phyloP scores from a whole-genome alignment of 371 early-diverging fungal genomes.

The Mycotypha africana region DNA sequence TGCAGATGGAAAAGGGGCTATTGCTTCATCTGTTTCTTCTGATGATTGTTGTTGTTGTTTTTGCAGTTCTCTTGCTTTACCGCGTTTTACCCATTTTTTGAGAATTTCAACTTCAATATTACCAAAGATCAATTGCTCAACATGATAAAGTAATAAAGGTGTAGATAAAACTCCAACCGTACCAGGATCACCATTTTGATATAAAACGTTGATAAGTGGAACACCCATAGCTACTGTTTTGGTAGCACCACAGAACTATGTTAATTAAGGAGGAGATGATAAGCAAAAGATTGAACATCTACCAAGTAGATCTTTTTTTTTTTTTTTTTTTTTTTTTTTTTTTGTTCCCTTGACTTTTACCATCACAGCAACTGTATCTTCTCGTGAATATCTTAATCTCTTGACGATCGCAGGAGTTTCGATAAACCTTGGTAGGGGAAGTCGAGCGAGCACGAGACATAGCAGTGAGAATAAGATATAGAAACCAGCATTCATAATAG shows the following conservation, averaged over 20 bases:
- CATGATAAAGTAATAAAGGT: conserved; percentile 72
- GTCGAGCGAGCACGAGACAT: conserved; percentile 32
- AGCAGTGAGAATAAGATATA: conserved; percentile 42
- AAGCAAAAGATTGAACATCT: no score
- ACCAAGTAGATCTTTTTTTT: no score
- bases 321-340: conserved; percentile 11
- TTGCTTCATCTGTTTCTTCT: neutral
- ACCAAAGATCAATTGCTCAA: conserved; percentile 61
- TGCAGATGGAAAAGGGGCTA: neutral
- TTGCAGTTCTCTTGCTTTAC: no score
- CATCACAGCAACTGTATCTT: conserved; percentile 58
- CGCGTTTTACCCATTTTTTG: conserved; percentile 19
- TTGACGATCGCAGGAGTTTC: conserved; percentile 18
- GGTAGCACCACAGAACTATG: conserved; percentile 64
- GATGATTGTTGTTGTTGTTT: neutral
- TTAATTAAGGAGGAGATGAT: neutral
- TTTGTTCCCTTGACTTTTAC: conserved; percentile 14
- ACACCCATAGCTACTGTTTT: conserved; percentile 79
- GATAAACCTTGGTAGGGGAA: conserved; percentile 36
- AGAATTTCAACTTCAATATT: conserved; percentile 25
- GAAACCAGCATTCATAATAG: conserved; percentile 45
- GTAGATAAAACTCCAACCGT: conserved; percentile 59
- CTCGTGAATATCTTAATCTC: conserved; percentile 37
- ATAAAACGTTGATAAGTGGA: conserved; percentile 71
- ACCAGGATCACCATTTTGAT: conserved; percentile 41